Base-by-base conservation (phyloP, 495 filamentous ascomycete genomes). In the Tirmania nivea region DNA sequence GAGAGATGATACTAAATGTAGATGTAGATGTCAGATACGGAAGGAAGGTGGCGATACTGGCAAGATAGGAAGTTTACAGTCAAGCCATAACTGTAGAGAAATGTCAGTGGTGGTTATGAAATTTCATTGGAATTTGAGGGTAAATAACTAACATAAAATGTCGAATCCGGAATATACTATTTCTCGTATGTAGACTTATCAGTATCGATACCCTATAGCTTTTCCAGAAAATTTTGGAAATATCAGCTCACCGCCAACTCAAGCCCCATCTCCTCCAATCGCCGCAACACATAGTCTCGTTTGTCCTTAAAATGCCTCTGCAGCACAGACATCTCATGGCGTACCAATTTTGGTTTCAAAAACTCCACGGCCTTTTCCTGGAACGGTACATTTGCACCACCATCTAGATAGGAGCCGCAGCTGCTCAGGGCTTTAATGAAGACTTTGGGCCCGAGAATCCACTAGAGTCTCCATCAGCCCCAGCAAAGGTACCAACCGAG, bases 371-470 rank as follows among this genome's bases (percentile, higher is more conserved):
- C 86, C 34, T 89, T 88, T 66, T 94, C 82, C 66, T 95, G 89
- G 76, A 96, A 94, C 20, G 88, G 87, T 5, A 84, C 87, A 63
- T 93, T 94, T 62, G 86, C 83, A 55, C 88, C 89, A 54, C 89
- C 89, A 61, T 95, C 89, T n/a, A 96, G 79, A 71, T 94, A 96
- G 3, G 79, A 84, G 35, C 89, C 89, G 60, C 88, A 92, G 36
- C 82, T 87, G 54, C 86, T 86, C 56, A 96, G 86, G 19, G 89
- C 86, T 64, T 84, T 82, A 70, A 96, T 83, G 70, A 94, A 96
- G 54, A 93, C 89, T 71, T 94, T 94, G 50, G 89, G 89, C 1
- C 89, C 89, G 50, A 96, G 67, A 56, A 96, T 82, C 89, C 89
- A 94, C 9, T 31, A 50, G 12, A 5, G 36, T 14, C 39, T 45